phyloP scores from a whole-genome alignment of 257 asterid species.

The Lycium ferocissimum region DNA sequence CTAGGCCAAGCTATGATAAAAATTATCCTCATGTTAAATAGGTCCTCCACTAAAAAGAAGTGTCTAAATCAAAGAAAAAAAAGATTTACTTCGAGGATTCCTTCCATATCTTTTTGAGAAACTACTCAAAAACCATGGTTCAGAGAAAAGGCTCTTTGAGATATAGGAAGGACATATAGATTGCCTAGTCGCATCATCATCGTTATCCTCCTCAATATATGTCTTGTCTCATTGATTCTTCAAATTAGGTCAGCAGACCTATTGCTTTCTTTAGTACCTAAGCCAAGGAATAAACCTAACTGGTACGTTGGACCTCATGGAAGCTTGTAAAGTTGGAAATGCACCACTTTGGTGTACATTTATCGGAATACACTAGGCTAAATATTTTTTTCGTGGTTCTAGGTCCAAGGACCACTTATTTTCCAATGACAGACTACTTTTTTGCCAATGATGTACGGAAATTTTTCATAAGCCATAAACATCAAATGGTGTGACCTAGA shows the following conservation, averaged over 20 bases:
- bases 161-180: slow-evolving; percentile 27
- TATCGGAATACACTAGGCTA: too few species aligned
- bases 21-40: neutral
- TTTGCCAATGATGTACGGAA: slow-evolving; percentile 20
- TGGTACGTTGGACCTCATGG: slow-evolving; percentile 6
- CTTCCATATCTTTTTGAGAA: slow-evolving; percentile 31
- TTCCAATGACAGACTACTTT: neutral
- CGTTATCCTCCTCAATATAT: slow-evolving; percentile 33
- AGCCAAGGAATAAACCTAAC: slow-evolving; percentile 30
- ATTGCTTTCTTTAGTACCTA: slow-evolving; percentile 22
- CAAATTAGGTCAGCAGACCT: neutral
- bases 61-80: neutral
- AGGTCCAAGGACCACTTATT: neutral
- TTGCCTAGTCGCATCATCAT: slow-evolving; percentile 26
- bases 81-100: slow-evolving; percentile 40
- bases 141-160: slow-evolving; percentile 29
- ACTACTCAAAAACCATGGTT: slow-evolving; percentile 28
- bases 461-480: neutral
- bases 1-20: neutral
- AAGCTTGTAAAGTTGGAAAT: slow-evolving; percentile 19
- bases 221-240: slow-evolving; percentile 25
- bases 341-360: neutral
- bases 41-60: slow-evolving; percentile 22
- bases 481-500: neutral
- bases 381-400: neutral